A percentile compares a stretch with the other conserved stretches of the same genome.
Conservation (phyloP, 2,329 filamentous ascomycete species). For the Lomentospora prolificans region DNA sequence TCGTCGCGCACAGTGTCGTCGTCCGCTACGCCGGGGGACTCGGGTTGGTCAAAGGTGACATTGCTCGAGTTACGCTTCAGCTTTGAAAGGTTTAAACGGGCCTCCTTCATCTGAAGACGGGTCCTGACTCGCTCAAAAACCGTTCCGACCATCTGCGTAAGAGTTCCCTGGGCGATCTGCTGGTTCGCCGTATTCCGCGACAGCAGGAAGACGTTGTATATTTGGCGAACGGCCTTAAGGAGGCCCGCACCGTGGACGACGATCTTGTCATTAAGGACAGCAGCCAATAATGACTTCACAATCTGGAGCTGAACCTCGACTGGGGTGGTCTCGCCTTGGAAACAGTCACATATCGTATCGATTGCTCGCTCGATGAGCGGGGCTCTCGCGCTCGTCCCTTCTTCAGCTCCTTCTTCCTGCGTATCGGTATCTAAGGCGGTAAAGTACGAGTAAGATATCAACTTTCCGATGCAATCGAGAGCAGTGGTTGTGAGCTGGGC, state of each 20-base stretch:
- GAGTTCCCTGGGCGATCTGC: slow-evolving; percentile 89
- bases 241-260: slow-evolving; percentile 94
- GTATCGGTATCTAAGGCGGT: slow-evolving; percentile 39
- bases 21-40: slow-evolving; percentile 24
- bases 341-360: slow-evolving; percentile 98
- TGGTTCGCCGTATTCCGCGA: slow-evolving; percentile 92
- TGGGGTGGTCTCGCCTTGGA: slow-evolving; percentile 89
- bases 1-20: slow-evolving; percentile 25
- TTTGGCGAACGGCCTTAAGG: slow-evolving; percentile 91
- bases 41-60: slow-evolving; percentile 37
- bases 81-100: slow-evolving; percentile 49
- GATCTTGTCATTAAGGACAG: slow-evolving; percentile 96
- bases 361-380: slow-evolving; percentile 95
- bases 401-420: slow-evolving; percentile 23
- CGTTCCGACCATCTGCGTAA: slow-evolving; percentile 97
- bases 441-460: slow-evolving; percentile 98
- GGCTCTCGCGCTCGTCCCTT: slow-evolving; percentile 24
- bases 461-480: slow-evolving; percentile 95
- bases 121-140: slow-evolving; percentile 93
- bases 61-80: slow-evolving; percentile 44
- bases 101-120: slow-evolving; percentile 77
- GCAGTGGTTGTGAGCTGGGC: slow-evolving; percentile 80
- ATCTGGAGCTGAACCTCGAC: slow-evolving; percentile 94
- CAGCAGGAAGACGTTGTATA: slow-evolving; percentile 97
- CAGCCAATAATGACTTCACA: slow-evolving; percentile 89